These are phyloP conservation scores for Irpex sp. DNA, from an alignment of 1,284 basidiomycete species.

Conservation along the genomic window DNA sequence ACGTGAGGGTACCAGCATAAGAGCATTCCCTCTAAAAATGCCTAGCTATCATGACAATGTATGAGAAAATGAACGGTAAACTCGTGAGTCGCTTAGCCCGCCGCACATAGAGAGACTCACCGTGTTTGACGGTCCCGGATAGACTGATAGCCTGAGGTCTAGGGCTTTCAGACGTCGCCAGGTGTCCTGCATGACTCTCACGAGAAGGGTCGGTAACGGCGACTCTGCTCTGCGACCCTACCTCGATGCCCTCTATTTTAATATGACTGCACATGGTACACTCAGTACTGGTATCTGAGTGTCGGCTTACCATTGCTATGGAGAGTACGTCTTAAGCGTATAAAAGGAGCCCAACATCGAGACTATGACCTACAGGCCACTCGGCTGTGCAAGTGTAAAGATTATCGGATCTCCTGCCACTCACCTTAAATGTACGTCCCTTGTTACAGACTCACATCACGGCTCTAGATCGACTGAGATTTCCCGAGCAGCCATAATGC, in stretches of 20 bases:
- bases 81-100: neutral
- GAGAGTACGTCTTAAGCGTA: neutral
- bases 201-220: neutral
- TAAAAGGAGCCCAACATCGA: neutral
- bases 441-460: no score
- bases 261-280: neutral
- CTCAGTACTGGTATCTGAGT: neutral
- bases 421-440: no score
- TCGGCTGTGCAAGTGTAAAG: no score
- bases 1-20: neutral
- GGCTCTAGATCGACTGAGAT: no score
- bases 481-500: neutral
- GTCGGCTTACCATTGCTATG: neutral
- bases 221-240: neutral
- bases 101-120: neutral
- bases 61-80: conserved; percentile 1
- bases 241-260: neutral
- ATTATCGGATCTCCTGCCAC: no score
- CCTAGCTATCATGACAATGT: neutral
- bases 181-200: neutral
- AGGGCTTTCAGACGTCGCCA: neutral
- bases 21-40: neutral
- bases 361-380: no score
- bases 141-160: neutral
- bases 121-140: neutral